Percentiles rank a stretch among this genome's conserved stretches.
Conservation (phyloP, 306 rosid species). For the Cucurbita moschata region DNA sequence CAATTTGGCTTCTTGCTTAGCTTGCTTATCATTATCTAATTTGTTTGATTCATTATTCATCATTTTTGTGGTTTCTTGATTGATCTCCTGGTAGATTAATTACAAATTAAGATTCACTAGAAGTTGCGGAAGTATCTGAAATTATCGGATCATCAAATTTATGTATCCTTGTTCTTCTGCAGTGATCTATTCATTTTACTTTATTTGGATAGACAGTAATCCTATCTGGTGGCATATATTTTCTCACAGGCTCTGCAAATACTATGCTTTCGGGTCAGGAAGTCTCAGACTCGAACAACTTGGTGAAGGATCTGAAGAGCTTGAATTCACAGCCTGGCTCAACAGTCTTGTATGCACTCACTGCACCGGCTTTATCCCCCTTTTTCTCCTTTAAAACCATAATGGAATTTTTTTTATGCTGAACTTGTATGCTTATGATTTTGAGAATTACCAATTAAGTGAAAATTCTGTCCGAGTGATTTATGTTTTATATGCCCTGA, state of each 20-base stretch:
- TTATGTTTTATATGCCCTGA: background rate
- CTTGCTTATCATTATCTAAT: background rate
- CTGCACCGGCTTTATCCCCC: background rate
- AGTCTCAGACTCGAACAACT: slow-evolving; percentile 43
- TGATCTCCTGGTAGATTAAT: background rate
- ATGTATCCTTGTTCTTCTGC: background rate
- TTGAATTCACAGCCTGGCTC: slow-evolving; percentile 19
- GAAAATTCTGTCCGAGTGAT: background rate
- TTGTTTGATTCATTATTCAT: background rate
- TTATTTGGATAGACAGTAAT: background rate
- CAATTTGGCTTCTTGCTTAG: background rate
- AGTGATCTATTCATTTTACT: background rate
- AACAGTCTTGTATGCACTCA: slow-evolving; percentile 27
- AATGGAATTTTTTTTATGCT: background rate
- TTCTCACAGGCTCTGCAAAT: slow-evolving; percentile 48
- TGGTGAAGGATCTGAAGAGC: slow-evolving; percentile 39
- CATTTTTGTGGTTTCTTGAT: background rate
- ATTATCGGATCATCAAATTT: background rate
- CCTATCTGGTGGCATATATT: background rate
- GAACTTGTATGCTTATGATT: background rate
- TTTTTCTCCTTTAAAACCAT: background rate
- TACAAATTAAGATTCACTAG: background rate
- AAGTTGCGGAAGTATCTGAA: background rate
- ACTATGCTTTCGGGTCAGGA: slow-evolving; percentile 60
- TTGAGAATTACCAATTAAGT: background rate